Percentiles rank a stretch among this genome's conserved stretches.
Conservation (phyloP, 2,329 filamentous ascomycete genomes). For the Hypoxylon sp. region DNA sequence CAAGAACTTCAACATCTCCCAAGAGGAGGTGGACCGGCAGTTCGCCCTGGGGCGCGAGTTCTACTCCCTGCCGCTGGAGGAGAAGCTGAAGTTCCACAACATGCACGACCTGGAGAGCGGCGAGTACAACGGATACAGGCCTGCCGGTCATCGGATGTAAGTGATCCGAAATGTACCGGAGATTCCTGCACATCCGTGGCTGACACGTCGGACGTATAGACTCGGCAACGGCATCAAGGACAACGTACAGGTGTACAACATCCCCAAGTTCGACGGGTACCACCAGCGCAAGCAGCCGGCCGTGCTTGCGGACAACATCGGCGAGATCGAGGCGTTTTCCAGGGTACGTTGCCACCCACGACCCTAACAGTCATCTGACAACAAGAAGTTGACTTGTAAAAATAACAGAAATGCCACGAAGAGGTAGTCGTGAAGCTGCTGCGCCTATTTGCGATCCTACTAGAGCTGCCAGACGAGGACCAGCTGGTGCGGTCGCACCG, state of each 20-base stretch:
- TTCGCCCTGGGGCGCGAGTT: slow-evolving; percentile 67
- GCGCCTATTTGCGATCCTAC: slow-evolving; percentile 66
- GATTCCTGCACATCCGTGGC: not conserved
- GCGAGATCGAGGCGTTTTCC: slow-evolving; percentile 64
- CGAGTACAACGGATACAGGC: slow-evolving; percentile 65
- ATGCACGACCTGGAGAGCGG: slow-evolving; percentile 56
- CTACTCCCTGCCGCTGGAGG: slow-evolving; percentile 62
- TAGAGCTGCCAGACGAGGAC: slow-evolving; percentile 65
- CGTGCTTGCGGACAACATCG: slow-evolving; percentile 56
- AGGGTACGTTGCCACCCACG: slow-evolving; percentile 37
- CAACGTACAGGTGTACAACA: slow-evolving; percentile 67
- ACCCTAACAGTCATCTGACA: too few species aligned
- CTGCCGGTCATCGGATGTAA: slow-evolving; percentile 50
- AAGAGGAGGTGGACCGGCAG: slow-evolving; percentile 65
- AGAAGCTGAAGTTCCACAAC: slow-evolving; percentile 64
- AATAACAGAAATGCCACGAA: slow-evolving; percentile 52
- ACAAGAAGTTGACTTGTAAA: too few species aligned
- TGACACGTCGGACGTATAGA: slow-evolving; percentile 14
- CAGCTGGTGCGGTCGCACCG: slow-evolving; percentile 62
- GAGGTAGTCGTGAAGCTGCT: slow-evolving; percentile 65
- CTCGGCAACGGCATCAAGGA: slow-evolving; percentile 53
- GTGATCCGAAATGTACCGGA: slow-evolving; percentile 17
- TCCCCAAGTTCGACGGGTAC: slow-evolving; percentile 63
- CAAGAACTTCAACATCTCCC: slow-evolving; percentile 66
- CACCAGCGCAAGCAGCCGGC: slow-evolving; percentile 52